Conservation (phyloP, 192 early-diverging fungal genomes). For the Phycomyces nitens region DNA sequence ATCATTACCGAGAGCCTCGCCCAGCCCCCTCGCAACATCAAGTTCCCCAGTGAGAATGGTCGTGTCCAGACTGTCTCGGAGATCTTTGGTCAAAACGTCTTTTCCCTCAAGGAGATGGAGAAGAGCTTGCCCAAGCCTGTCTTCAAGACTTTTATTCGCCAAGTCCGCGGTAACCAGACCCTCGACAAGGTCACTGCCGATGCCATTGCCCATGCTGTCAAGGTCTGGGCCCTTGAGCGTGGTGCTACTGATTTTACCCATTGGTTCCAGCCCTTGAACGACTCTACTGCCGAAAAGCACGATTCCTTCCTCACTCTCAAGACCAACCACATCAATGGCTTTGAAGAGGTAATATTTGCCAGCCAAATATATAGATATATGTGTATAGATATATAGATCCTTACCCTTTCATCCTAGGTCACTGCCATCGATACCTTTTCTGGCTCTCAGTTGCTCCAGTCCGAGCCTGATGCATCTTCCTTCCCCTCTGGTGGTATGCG, state of each 20-base stretch:
- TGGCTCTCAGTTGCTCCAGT: slow-evolving; percentile 93
- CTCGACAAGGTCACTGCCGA: slow-evolving; percentile 94
- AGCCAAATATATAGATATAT: slow-evolving; percentile 4
- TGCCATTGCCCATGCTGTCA: slow-evolving; percentile 95
- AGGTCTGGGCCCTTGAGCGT: slow-evolving; percentile 96
- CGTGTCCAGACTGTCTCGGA: slow-evolving; percentile 81
- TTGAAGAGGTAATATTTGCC: slow-evolving; percentile 66
- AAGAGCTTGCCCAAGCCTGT: slow-evolving; percentile 92
- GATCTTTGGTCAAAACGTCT: slow-evolving; percentile 92
- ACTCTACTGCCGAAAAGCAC: slow-evolving; percentile 97
- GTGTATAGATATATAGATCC: slow-evolving; percentile 11
- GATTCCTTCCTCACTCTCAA: slow-evolving; percentile 94
- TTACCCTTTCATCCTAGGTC: slow-evolving; percentile 22
- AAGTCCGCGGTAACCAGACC: slow-evolving; percentile 84
- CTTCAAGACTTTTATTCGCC: slow-evolving; percentile 87
- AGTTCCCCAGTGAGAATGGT: slow-evolving; percentile 75
- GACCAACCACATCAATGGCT: slow-evolving; percentile 73
- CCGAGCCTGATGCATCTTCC: slow-evolving; percentile 98
- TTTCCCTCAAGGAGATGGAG: slow-evolving; percentile 86
- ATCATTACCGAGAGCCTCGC: slow-evolving; percentile 51
- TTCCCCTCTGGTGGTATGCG: slow-evolving; percentile 98
- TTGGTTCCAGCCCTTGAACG: slow-evolving; percentile 99
- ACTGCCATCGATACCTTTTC: slow-evolving; percentile 93
- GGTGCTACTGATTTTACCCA: slow-evolving; percentile 98
- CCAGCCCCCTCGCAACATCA: slow-evolving; percentile 67